Base-by-base conservation (phyloP, 306 rosid genomes). In the Dalbergia oliveri region DNA sequence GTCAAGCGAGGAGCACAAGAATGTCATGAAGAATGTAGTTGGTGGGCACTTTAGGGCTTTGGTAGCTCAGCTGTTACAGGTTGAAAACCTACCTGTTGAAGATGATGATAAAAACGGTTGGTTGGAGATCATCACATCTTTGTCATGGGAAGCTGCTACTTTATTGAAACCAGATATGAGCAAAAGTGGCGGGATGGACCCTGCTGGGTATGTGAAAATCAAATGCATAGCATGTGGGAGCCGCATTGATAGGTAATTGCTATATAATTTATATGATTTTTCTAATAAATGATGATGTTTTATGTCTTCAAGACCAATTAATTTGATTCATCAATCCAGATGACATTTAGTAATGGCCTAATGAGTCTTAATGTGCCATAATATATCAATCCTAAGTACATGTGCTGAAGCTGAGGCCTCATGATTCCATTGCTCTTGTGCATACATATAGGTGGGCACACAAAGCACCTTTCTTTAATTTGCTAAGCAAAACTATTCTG, bases 81-180 rank as follows among this genome's bases (percentile, higher is more conserved):
- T 89, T 72, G 98, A 96, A 77, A 87, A 96, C 86, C 82, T 96
- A 78, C 90, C 94, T 43, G 56, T 91, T 3, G 92, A 88, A 80
- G 94, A 86, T 56, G 77, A 90, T 75, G 87, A 82, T 60, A 35
- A 51, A 57, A 88, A 90, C 77, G 81, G 90, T 84, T 96, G 99
- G 99, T 84, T 96, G 89, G 98, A 93, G 79, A 93, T 93, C 59
- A 86, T 96, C 77, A 90, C 96, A 45, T 85, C 88, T 80, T 87
- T 96, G 15, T 93, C 99, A 64, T 96, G 97, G 97, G 99, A 96
- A 87, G 99, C 94, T 73, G 99, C 99, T 75, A 85, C 97, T 45
- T 84, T 91, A 63, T 78, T 96, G 80, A 96, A 93, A 88, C 99
- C 99, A 79, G 97, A 96, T 86, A 96, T 69, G 84, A 96, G 99